phyloP scores from a whole-genome alignment of 2,329 filamentous ascomycete species.

The Purpureocillium lavendulum region DNA sequence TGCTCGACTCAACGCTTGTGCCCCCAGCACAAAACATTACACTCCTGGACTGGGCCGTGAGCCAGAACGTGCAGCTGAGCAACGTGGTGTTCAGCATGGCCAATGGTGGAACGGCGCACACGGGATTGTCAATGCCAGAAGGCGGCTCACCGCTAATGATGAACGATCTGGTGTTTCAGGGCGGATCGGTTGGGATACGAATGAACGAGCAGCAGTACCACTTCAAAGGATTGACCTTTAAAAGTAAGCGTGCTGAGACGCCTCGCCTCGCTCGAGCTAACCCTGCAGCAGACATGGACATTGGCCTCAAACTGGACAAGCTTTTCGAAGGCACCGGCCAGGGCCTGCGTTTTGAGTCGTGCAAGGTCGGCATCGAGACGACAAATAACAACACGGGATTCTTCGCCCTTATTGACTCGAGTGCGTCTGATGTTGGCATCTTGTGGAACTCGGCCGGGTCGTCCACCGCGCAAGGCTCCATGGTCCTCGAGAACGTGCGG shows the following conservation, averaged over 20 bases:
- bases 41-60: slow-evolving; percentile 21
- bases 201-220: slow-evolving; percentile 24
- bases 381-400: slow-evolving; percentile 14
- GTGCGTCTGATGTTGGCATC: slow-evolving; percentile 17
- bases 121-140: slow-evolving; percentile 25
- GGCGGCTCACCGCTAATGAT: slow-evolving; percentile 23
- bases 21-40: slow-evolving; percentile 9
- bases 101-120: slow-evolving; percentile 18
- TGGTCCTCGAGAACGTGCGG: slow-evolving; percentile 18
- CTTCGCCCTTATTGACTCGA: slow-evolving; percentile 20
- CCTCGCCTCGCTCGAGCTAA: background rate
- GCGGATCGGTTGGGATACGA: slow-evolving; percentile 20
- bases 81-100: slow-evolving; percentile 26
- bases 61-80: slow-evolving; percentile 18
- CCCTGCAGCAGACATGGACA: slow-evolving; percentile 8
- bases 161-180: slow-evolving; percentile 21
- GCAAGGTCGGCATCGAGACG: slow-evolving; percentile 20
- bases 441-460: slow-evolving; percentile 14
- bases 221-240: slow-evolving; percentile 22
- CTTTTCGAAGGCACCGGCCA: slow-evolving; percentile 20
- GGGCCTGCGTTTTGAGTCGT: slow-evolving; percentile 17
- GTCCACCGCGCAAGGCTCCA: slow-evolving; percentile 15
- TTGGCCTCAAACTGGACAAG: slow-evolving; percentile 17
- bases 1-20: slow-evolving; percentile 18
- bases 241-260: slow-evolving; percentile 10